Evolutionary conservation across 192 early-diverging fungal species (phyloP).

Genomic region (Radiomyces spectabilis): DNA sequence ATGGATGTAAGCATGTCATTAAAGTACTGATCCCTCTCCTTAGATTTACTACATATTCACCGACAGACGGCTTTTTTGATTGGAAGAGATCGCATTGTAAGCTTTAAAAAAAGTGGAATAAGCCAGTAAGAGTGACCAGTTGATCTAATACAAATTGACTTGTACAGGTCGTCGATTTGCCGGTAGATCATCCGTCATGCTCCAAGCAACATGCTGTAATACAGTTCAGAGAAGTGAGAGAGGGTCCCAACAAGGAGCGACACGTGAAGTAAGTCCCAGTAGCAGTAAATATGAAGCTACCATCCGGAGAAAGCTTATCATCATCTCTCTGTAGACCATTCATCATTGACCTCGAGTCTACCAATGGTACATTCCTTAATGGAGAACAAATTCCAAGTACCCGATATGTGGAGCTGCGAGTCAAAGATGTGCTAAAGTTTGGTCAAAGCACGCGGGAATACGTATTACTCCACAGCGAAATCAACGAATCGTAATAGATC

Average conservation of each 20-base stretch:
- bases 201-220: slow-evolving; percentile 92
- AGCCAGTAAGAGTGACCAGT: too few relatives aligned
- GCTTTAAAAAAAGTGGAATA: too few relatives aligned
- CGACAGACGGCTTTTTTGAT: slow-evolving; percentile 82
- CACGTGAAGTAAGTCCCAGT: slow-evolving; percentile 52
- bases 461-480: slow-evolving; percentile 74
- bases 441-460: slow-evolving; percentile 88
- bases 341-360: slow-evolving; percentile 87
- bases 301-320: too few relatives aligned
- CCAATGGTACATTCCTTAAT: slow-evolving; percentile 91
- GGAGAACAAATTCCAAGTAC: slow-evolving; percentile 60
- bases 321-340: slow-evolving; percentile 60
- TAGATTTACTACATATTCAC: slow-evolving; percentile 82
- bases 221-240: slow-evolving; percentile 69
- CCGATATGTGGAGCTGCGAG: slow-evolving; percentile 78
- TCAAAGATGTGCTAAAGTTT: slow-evolving; percentile 85
- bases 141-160: background rate
- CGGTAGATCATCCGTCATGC: slow-evolving; percentile 91
- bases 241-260: slow-evolving; percentile 37
- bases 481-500: slow-evolving; percentile 1
- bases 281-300: too few relatives aligned
- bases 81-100: slow-evolving; percentile 75
- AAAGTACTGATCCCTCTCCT: too few relatives aligned
- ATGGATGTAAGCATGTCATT: background rate
- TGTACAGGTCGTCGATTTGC: slow-evolving; percentile 75